Conservation (phyloP, 495 filamentous ascomycete species). For the Aspergillus hancockii region DNA sequence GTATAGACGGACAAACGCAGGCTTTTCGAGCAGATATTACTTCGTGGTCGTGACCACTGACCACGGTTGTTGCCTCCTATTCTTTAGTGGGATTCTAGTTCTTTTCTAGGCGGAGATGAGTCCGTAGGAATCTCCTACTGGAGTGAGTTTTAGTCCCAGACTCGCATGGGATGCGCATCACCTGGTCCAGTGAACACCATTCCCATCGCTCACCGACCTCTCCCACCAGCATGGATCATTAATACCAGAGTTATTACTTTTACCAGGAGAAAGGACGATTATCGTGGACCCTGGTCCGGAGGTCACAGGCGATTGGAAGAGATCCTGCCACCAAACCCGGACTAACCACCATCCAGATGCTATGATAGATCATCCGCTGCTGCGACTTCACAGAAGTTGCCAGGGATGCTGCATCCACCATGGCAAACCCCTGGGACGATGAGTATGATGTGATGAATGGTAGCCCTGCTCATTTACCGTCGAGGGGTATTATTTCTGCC, state of each 20-base stretch:
- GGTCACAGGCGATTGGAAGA: background rate
- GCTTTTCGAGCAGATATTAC: background rate
- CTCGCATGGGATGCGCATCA: slow-evolving; percentile 10
- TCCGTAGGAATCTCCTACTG: background rate
- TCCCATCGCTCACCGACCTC: background rate
- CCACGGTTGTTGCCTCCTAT: background rate
- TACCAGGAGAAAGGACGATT: slow-evolving; percentile 2
- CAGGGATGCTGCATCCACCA: slow-evolving; percentile 17
- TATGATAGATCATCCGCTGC: slow-evolving; percentile 16
- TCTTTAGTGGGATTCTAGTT: background rate
- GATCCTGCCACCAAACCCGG: background rate
- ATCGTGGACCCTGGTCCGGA: background rate
- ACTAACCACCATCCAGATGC: slow-evolving; percentile 1
- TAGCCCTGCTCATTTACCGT: slow-evolving; percentile 23
- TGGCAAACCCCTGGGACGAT: background rate
- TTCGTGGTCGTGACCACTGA: background rate
- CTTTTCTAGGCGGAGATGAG: background rate
- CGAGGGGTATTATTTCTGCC: slow-evolving; percentile 15
- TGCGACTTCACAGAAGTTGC: slow-evolving; percentile 15
- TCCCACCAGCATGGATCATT: background rate
- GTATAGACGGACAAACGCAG: background rate
- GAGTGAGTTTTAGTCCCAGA: background rate
- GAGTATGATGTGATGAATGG: background rate
- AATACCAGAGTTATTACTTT: background rate
- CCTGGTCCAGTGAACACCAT: slow-evolving; percentile 4